Base-by-base conservation (phyloP, 768 basidiomycete genomes). In the Lentinus brumalis region DNA sequence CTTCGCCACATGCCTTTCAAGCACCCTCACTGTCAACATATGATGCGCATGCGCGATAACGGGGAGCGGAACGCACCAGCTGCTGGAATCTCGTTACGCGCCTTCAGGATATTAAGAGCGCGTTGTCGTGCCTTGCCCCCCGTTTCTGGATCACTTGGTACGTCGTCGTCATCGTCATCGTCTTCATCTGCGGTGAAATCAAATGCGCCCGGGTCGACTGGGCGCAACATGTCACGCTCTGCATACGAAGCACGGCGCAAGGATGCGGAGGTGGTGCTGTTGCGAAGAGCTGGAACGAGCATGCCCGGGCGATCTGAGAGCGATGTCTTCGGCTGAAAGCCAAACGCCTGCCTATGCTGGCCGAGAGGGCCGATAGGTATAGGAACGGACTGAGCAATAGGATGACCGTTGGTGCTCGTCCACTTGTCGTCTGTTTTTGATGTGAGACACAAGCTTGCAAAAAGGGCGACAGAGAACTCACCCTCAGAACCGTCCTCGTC, bases 1-100 rank as follows among this genome's bases (percentile, higher is more conserved):
- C 91, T 92, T 67, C 89, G 81, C 89, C 89, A 92, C 89, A 92
- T 91, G 40, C 89, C 87, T 59, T 81, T 14, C 6, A 81, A 60
- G 81, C 11, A 6, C 7, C 35, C 81, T 11, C 14, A 52, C 6
- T 3, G 42, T 61, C 44, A 54, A 59, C 10, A 41, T 31, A 50
- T 1, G 49, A 10, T 42, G 4, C 9, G 32, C 6, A 18, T 35
- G 21, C 40, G 16, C 41, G 47, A 30, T 14, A 15, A 38, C 45
- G 50, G 14, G 11, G 38, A 41, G 8, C 38, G n/a, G 29, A 1
- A 63, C 70, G 47, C 57, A 71, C 69, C 70, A n/a, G 65, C 69
- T 50, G 54, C 63, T 2, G 91, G 91, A 29, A 92, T 64, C 71
- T 83, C 81, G 64, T 83, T 88, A 51, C 89, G 81, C 21, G 84